Percentiles rank a stretch among this genome's conserved stretches.
These are phyloP conservation scores for Herpetospermum pedunculosum DNA, from an alignment of 306 rosid species.

Conservation along the genomic window DNA sequence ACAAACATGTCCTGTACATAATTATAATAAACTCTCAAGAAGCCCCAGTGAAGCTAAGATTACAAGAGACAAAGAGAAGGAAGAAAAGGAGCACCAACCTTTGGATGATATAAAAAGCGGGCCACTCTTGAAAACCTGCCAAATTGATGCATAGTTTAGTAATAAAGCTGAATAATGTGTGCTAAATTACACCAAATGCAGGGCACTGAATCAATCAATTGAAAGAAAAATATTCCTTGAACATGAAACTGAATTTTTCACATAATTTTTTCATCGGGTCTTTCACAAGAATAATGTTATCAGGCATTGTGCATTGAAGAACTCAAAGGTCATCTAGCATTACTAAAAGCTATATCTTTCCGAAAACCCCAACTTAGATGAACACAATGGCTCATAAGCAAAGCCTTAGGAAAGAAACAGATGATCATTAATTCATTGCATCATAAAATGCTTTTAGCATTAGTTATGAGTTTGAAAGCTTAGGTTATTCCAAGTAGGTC, in stretches of 20 bases:
- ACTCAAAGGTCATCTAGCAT: background rate
- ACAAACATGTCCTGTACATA: background rate
- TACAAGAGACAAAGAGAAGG: background rate
- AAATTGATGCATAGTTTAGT: slow-evolving; percentile 26
- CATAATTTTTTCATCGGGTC: background rate
- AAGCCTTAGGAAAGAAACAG: background rate
- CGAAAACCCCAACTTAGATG: background rate
- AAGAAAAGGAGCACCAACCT: slow-evolving; percentile 38
- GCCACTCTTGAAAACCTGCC: slow-evolving; percentile 97
- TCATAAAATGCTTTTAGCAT: no score
- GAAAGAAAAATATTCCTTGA: background rate
- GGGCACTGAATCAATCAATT: background rate
- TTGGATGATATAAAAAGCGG: slow-evolving; percentile 97
- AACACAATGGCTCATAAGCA: background rate
- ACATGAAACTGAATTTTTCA: background rate
- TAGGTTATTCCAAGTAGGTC: background rate
- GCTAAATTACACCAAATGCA: background rate
- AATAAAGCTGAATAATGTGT: slow-evolving; percentile 3
- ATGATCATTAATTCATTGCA: background rate
- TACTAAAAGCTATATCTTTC: background rate
- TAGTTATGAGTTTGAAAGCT: background rate
- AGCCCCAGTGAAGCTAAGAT: background rate
- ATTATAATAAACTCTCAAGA: background rate
- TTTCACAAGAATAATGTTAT: background rate
- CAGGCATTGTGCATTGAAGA: background rate